Evolutionary conservation across 2,329 filamentous ascomycete genomes (phyloP), one percentile per base, ranked within the genome.

Genomic region (Gaeumannomyces sp.): DNA sequence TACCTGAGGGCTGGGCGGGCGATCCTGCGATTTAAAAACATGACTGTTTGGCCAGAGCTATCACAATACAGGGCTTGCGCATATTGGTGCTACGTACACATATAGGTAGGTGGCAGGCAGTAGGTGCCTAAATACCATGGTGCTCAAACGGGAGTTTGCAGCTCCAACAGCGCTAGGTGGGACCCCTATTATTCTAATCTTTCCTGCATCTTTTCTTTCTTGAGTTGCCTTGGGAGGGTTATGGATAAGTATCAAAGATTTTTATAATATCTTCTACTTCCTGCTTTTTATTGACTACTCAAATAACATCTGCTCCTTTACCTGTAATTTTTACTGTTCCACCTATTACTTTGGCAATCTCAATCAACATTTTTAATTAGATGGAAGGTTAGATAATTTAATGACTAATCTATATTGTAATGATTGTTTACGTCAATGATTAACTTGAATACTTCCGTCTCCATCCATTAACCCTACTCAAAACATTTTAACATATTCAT

Each of bases 291-390:
- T 57, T 25, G 3, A 57, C 53, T 57, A 57, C 53, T 57, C 53
- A 57, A 57, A 57, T 57, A 25, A 57, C 53, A 57, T 57, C 53
- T 57, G 22, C 27, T n/a, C 53, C 53, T 25, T 57, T 57, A 57
- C 53, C 53, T 57, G 53, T 57, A n/a, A 57, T 57, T 57, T 27
- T 57, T 57, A 57, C 53, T 25, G 53, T 57, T n/a, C 53, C 53
- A 14, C 53, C 53, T 57, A 57, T 13, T 57, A 57, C 53, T 57
- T 57, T 57, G 22, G 53, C 53, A 57, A 57, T 57, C 13, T 57
- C 22, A 57, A 57, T 57, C 27, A 57, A 57, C 53, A 57, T 57
- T 8, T 57, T n/a, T 57, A 57, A 57, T 57, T 57, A 57, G 53
- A 57, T 57, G 6, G 6, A 57, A 57, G 22, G 27, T 57, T 57